Conservation (phyloP, 208 protist species). For the Leishmania lainsoni region DNA sequence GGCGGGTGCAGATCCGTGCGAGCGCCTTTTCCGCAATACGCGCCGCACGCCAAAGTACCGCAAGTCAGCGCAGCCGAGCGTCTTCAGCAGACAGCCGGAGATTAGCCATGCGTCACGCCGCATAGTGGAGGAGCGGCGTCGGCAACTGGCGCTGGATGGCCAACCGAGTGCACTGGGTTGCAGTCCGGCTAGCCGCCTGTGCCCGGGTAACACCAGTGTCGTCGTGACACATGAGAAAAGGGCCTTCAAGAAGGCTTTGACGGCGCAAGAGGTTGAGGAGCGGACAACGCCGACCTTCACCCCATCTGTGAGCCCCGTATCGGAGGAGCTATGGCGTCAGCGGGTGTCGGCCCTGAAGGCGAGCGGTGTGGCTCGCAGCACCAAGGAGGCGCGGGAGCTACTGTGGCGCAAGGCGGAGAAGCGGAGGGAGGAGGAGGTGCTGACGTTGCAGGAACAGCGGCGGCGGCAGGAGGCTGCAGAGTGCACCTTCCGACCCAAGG, state of each 20-base stretch:
- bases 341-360: slow-evolving; percentile 47
- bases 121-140: slow-evolving; percentile 50
- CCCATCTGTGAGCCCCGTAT: slow-evolving; percentile 45
- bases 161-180: slow-evolving; percentile 11
- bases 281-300: slow-evolving; percentile 49
- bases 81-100: slow-evolving; percentile 18
- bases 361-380: slow-evolving; percentile 41
- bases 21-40: slow-evolving; percentile 57
- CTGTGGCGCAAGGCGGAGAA: slow-evolving; percentile 66
- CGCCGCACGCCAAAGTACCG: slow-evolving; percentile 32
- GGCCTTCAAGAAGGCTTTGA: slow-evolving; percentile 33
- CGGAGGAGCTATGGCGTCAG: slow-evolving; percentile 52
- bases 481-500: slow-evolving; percentile 70
- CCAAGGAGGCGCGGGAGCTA: slow-evolving; percentile 51
- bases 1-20: slow-evolving; percentile 27
- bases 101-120: slow-evolving; percentile 53
- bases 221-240: not conserved
- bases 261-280: slow-evolving; percentile 39
- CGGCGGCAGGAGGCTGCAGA: slow-evolving; percentile 39
- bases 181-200: slow-evolving; percentile 35
- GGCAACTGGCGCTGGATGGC: slow-evolving; percentile 18
- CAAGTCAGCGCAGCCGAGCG: slow-evolving; percentile 8
- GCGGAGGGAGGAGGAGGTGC: slow-evolving; percentile 44
- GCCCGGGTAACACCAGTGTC: slow-evolving; percentile 2
- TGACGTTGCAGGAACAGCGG: slow-evolving; percentile 27